A percentile compares a stretch with the other conserved stretches of the same genome.
Conservation (phyloP, 805 yeast genomes). For the Ogataea dorogensis region DNA sequence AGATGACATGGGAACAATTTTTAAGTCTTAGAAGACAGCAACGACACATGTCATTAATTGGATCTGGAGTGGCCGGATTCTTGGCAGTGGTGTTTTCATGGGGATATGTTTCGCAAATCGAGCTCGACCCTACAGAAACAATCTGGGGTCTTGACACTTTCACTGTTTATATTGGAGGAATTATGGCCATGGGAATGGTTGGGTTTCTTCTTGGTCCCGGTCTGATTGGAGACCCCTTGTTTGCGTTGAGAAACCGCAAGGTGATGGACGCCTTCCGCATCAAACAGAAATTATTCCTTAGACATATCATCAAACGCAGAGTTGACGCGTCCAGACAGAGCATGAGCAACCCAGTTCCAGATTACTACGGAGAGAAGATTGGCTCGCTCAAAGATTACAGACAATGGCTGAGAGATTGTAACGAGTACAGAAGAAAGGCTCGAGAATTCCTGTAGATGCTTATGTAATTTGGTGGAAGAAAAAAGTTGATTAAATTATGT, state of each 20-base stretch:
- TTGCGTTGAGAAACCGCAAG: constrained; percentile 52
- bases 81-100: constrained; percentile 68
- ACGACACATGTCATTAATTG: constrained; percentile 62
- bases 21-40: constrained; percentile 73
- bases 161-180: constrained; percentile 72
- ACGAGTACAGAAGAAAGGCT: constrained; percentile 82
- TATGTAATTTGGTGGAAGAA: constrained; percentile 7
- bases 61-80: constrained; percentile 68
- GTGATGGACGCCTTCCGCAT: constrained; percentile 45
- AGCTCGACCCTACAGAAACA: constrained; percentile 86
- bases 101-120: constrained; percentile 73
- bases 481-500: constrained; percentile 13
- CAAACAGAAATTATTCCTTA: constrained; percentile 74
- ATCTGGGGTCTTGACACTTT: constrained; percentile 89
- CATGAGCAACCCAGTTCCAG: constrained; percentile 95
- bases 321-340: constrained; percentile 92
- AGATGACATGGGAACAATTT: constrained; percentile 76
- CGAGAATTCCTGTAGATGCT: constrained; percentile 58
- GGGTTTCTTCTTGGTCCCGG: constrained; percentile 86
- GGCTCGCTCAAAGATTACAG: constrained; percentile 82
- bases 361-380: constrained; percentile 95
- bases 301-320: constrained; percentile 71
- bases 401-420: constrained; percentile 95
- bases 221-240: constrained; percentile 65
- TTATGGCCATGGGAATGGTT: constrained; percentile 66